A percentile compares a stretch with the other conserved stretches of the same genome.
Conservation (phyloP, 2,329 filamentous ascomycete genomes). For the Lojkania enalia region DNA sequence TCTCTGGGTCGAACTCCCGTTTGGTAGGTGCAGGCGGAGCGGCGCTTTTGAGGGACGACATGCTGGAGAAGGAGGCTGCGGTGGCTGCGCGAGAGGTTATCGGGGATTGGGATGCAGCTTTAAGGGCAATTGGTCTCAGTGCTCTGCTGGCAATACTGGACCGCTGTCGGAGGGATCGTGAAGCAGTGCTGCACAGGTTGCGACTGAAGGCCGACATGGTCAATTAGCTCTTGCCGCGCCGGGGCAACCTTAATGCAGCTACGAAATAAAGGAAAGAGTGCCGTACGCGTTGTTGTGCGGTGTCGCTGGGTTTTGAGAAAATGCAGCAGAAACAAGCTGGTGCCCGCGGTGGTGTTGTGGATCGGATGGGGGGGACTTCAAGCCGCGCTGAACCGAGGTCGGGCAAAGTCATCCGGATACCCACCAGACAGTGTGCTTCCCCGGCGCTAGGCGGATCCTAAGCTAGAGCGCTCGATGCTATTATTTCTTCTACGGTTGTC, state of each 20-base stretch:
- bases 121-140: slow-evolving; percentile 42
- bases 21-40: slow-evolving; percentile 35
- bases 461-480: no score
- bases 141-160: slow-evolving; percentile 39
- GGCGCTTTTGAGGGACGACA: slow-evolving; percentile 42
- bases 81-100: slow-evolving; percentile 26
- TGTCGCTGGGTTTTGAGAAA: slow-evolving; percentile 23
- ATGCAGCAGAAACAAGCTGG: slow-evolving; percentile 19
- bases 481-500: no score
- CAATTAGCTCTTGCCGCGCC: slow-evolving; percentile 42
- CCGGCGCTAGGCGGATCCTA: no score
- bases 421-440: background rate
- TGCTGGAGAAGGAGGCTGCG: slow-evolving; percentile 42
- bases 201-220: slow-evolving; percentile 49
- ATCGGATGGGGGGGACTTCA: slow-evolving; percentile 25
- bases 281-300: slow-evolving; percentile 35
- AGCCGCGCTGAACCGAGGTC: slow-evolving; percentile 40
- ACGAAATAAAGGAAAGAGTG: slow-evolving; percentile 34
- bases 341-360: slow-evolving; percentile 3
- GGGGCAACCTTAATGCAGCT: slow-evolving; percentile 36
- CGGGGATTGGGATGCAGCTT: slow-evolving; percentile 26
- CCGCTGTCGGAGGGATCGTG: slow-evolving; percentile 42
- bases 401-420: slow-evolving; percentile 13
- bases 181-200: slow-evolving; percentile 45
- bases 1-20: slow-evolving; percentile 81